Base-by-base conservation (phyloP, 75 land plant genomes). In the Chamaecyparis obtusa region DNA sequence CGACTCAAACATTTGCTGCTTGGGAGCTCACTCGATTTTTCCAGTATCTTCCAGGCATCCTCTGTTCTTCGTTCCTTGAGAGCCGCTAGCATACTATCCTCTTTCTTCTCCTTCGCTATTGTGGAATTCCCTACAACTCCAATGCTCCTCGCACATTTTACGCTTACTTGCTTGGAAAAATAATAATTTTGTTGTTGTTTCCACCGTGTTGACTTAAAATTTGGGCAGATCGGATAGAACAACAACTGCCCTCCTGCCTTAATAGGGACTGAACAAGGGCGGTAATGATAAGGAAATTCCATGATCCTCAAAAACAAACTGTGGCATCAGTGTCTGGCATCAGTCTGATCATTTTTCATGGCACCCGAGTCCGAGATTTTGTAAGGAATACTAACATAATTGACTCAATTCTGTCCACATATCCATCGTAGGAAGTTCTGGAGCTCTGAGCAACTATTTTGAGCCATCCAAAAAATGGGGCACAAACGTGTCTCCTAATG, bases 1-100 rank as follows among this genome's bases (percentile, higher is more conserved):
- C 99, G 93, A 91, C 97, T 95, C 32, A 93, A 89, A 85, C 97
- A 96, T 46, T 92, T 91, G 37, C 94, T 67, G 85, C 78, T 88
- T 0, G 98, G 98, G 55, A 94, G 92, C 64, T 86, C 79, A 21
- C 87, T 57, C 56, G n/a, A 77, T 33, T 85, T 86, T 9, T 82
- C 33, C 88, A 93, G 91, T 3, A 74, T 5, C 15, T 88, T 75
- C 96, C 95, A 98, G 13, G 98, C 99, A 37, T 96, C 93, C 10
- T 98, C 95, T 11, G 99, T 98, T 54, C 90, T 92, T 13, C 98
- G 71, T 35, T 89, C 81, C 76, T 92, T 81, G 76, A 92, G 87
- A 33, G 89, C 85, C 32, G 19, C 72, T 14, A 91, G 78, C 92
- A 92, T 88, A 9, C 64, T 39, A 41, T 75, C 91, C 37, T 30